Percentiles rank a stretch among this genome's conserved stretches.
These are phyloP conservation scores for Neurospora sp. DNA, from an alignment of 495 filamentous ascomycete genomes.

Conservation along the genomic window DNA sequence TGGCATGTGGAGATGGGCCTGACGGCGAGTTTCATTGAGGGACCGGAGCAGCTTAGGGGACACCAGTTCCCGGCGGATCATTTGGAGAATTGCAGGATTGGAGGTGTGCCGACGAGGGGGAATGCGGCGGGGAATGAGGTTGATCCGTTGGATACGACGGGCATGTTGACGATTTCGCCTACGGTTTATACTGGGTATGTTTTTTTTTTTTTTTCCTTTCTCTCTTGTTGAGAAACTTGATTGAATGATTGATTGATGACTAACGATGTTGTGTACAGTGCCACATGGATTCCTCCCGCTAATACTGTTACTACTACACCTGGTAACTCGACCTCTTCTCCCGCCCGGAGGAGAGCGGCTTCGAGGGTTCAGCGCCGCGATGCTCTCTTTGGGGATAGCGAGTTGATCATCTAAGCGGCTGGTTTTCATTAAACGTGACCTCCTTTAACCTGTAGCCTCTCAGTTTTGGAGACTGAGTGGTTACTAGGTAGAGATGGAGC, in stretches of 20 bases:
- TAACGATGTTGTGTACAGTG: background rate
- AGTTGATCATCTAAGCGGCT: background rate
- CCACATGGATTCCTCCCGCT: background rate
- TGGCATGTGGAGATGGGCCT: slow-evolving; percentile 72
- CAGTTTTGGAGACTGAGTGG: background rate
- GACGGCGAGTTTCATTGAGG: slow-evolving; percentile 61
- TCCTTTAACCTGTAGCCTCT: background rate
- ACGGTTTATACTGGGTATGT: slow-evolving; percentile 33
- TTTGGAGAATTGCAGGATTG: slow-evolving; percentile 44
- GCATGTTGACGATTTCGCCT: slow-evolving; percentile 34
- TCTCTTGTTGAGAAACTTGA: background rate
- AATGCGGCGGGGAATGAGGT: slow-evolving; percentile 69
- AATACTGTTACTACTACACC: background rate
- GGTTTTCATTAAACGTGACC: background rate
- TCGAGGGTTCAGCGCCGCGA: background rate
- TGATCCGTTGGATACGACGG: slow-evolving; percentile 51
- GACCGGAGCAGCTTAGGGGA: slow-evolving; percentile 48
- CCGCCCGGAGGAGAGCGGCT: background rate
- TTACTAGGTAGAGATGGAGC: background rate
- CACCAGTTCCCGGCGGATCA: slow-evolving; percentile 54
- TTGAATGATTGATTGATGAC: background rate
- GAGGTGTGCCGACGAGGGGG: slow-evolving; percentile 43
- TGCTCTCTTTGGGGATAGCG: background rate
- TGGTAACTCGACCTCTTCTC: background rate
- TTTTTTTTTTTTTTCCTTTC: background rate